Evolutionary conservation across 768 basidiomycete species (phyloP).

Genomic region (Kwoniella dejecticola): DNA sequence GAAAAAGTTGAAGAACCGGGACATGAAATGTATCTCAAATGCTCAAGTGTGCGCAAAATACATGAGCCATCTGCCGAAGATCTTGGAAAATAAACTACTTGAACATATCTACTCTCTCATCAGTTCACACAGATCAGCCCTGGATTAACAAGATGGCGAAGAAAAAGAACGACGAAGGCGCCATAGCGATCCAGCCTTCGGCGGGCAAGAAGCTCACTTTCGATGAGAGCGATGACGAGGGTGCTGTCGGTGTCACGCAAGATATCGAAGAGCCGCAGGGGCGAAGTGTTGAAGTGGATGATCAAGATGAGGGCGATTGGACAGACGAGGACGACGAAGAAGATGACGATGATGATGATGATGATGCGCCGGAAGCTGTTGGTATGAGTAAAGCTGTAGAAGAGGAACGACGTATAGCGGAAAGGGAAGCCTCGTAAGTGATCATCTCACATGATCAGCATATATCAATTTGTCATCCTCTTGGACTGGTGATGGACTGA

Average conservation of each 20-base stretch:
- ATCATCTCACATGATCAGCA: not conserved
- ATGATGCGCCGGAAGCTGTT: constrained; percentile 35
- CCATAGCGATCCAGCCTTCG: constrained; percentile 22
- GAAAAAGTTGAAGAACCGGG: no score
- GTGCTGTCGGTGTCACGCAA: not conserved
- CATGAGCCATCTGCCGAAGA: no score
- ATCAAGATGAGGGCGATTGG: constrained; percentile 12
- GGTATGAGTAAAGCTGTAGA: constrained; percentile 18
- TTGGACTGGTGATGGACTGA: not conserved
- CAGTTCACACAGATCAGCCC: no score
- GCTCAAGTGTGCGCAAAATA: no score
- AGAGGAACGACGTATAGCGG: constrained; percentile 2
- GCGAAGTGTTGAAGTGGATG: not conserved
- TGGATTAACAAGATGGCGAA: constrained; percentile 28
- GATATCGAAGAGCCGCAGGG: not conserved
- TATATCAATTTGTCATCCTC: no score
- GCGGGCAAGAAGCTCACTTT: constrained; percentile 31
- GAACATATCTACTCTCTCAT: not conserved
- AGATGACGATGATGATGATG: constrained; percentile 25
- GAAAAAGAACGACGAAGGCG: constrained; percentile 9
- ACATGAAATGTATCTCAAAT: no score
- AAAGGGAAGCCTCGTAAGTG: constrained; percentile 21
- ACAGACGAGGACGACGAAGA: constrained; percentile 13
- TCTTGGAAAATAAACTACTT: no score
- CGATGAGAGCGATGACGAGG: constrained; percentile 18